A percentile compares a stretch with the other conserved stretches of the same genome.
Conservation (phyloP, 192 early-diverging fungal species). For the Funneliformis geosporum region DNA sequence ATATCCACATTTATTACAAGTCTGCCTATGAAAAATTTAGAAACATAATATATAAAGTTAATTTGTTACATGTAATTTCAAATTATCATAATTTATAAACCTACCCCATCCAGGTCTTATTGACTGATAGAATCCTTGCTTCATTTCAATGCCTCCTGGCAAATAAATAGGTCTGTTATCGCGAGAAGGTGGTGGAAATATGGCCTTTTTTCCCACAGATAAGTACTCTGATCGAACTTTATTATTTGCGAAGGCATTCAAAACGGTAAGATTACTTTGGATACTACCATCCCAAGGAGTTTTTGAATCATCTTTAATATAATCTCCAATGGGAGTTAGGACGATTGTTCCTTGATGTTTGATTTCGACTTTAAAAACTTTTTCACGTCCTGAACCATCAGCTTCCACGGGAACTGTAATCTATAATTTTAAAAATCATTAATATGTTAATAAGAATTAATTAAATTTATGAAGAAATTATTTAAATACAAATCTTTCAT, state of each 20-base stretch:
- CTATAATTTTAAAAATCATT: background rate
- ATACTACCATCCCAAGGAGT: background rate
- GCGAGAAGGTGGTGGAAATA: background rate
- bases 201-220: conserved; percentile 6
- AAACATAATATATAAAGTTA: background rate
- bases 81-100: background rate
- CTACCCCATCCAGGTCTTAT: conserved; percentile 71
- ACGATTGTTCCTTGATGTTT: background rate
- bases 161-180: conserved; percentile 34
- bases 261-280: background rate
- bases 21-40: conserved; percentile 30
- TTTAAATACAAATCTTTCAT: background rate
- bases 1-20: conserved; percentile 72
- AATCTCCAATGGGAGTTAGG: background rate
- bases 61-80: too few relatives aligned
- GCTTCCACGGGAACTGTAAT: background rate
- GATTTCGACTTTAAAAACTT: background rate
- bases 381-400: background rate
- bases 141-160: conserved; percentile 76
- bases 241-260: conserved; percentile 3
- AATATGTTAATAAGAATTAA: too few relatives aligned
- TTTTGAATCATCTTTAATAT: background rate
- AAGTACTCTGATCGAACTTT: conserved; percentile 5
- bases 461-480: background rate
- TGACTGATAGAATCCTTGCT: conserved; percentile 88